These are phyloP conservation scores for Globisporangium polare DNA, from an alignment of 352 stramenopile genomes.

Conservation along the genomic window DNA sequence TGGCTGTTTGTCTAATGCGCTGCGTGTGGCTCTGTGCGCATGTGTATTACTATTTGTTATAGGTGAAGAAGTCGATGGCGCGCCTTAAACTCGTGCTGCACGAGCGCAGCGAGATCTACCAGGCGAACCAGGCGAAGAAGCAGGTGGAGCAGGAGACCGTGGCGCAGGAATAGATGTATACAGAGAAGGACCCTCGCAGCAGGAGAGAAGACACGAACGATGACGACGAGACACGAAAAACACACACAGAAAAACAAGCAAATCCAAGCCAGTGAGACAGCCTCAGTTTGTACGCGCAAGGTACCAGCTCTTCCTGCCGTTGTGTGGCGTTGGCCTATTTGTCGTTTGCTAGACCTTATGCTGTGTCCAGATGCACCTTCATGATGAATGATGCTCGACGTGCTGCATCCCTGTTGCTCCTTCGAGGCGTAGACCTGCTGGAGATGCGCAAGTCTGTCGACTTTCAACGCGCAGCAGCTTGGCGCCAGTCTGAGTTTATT, in stretches of 20 bases:
- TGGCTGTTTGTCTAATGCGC: background rate
- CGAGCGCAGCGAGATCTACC: conserved; percentile 75
- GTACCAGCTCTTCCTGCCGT: background rate
- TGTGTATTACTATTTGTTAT: background rate
- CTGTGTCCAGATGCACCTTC: too few relatives aligned
- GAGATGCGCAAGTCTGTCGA: too few relatives aligned
- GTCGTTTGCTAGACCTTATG: too few relatives aligned
- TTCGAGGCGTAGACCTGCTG: too few relatives aligned
- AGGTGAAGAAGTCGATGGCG: conserved; percentile 87
- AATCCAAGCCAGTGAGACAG: background rate
- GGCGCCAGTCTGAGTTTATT: too few relatives aligned
- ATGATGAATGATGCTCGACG: too few relatives aligned
- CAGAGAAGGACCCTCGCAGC: background rate
- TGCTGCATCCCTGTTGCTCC: too few relatives aligned
- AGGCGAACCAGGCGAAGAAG: conserved; percentile 66
- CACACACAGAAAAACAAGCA: background rate
- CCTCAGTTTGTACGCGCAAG: background rate
- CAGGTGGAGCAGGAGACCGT: conserved; percentile 16
- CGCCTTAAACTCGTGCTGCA: conserved; percentile 85
- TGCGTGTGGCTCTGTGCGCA: background rate
- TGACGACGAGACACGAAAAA: background rate
- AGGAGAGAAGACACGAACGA: background rate
- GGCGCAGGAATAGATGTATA: conserved; percentile 18
- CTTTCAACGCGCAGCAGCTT: too few relatives aligned
- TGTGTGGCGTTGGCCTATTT: background rate